A percentile compares a stretch with the other conserved stretches of the same genome.
Evolutionary conservation across 352 stramenopile genomes (phyloP).

Genomic region (Phytophthora fragariaefolia): DNA sequence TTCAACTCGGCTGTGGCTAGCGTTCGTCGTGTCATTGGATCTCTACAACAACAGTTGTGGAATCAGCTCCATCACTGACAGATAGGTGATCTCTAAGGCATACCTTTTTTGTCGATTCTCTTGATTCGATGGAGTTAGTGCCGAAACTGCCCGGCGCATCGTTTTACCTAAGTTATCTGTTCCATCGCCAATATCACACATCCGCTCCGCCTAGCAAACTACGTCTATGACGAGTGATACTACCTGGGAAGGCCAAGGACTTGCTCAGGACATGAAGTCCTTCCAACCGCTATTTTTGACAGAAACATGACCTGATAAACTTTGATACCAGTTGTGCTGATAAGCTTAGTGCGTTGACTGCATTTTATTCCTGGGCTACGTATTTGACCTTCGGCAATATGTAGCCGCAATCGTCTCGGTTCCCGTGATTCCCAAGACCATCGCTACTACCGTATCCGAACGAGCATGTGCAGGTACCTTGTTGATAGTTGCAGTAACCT

Average conservation of each 20-base stretch:
- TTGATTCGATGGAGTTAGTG: background rate
- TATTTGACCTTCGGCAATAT: slow-evolving; percentile 24
- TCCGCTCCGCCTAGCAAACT: background rate
- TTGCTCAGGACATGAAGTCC: slow-evolving; percentile 15
- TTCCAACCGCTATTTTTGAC: slow-evolving; percentile 15
- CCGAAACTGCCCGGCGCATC: background rate
- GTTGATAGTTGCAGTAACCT: slow-evolving; percentile 80
- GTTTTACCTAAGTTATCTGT: background rate
- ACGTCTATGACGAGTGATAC: background rate
- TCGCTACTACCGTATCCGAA: slow-evolving; percentile 67
- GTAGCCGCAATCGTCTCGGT: slow-evolving; percentile 63
- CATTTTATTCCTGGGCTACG: slow-evolving; percentile 10
- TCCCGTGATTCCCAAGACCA: slow-evolving; percentile 61
- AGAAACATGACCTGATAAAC: background rate
- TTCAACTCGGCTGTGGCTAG: background rate
- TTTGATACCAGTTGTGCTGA: no score
- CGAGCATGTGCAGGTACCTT: slow-evolving; percentile 56
- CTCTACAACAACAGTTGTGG: background rate
- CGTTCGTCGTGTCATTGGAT: background rate
- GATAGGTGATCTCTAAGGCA: background rate
- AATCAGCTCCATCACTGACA: background rate
- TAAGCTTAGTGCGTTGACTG: no score
- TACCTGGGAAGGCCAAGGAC: background rate
- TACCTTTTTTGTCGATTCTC: background rate
- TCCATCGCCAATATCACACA: background rate